Conservation (phyloP, 1,139 yeast species). For the Tardiomyces blankii region DNA sequence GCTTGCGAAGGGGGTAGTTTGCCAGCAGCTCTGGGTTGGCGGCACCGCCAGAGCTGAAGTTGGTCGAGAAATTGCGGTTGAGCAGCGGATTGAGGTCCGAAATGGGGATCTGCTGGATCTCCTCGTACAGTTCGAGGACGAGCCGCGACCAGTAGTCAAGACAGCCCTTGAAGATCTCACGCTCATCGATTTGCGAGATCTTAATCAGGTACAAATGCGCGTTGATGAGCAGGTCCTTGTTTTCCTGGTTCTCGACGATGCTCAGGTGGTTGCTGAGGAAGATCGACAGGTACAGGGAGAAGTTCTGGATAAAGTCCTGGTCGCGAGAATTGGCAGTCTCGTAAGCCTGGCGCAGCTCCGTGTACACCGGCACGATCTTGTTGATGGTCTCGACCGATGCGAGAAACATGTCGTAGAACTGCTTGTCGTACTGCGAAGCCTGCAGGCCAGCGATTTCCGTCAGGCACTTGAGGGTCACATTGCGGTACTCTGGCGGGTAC, state of each 20-base stretch:
- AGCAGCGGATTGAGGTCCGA: slow-evolving; percentile 62
- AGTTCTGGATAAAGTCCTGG: slow-evolving; percentile 90
- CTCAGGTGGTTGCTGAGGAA: slow-evolving; percentile 68
- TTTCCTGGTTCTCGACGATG: slow-evolving; percentile 57
- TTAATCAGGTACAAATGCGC: slow-evolving; percentile 77
- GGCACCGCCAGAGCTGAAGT: slow-evolving; percentile 55
- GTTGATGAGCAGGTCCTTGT: slow-evolving; percentile 50
- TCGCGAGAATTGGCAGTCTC: slow-evolving; percentile 68
- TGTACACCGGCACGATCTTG: slow-evolving; percentile 58
- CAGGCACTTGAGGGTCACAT: slow-evolving; percentile 77
- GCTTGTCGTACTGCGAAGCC: slow-evolving; percentile 52
- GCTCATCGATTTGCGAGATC: slow-evolving; percentile 83
- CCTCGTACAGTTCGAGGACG: slow-evolving; percentile 71
- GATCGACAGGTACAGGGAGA: slow-evolving; percentile 86
- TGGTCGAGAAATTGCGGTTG: slow-evolving; percentile 51
- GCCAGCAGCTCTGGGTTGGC: slow-evolving; percentile 72
- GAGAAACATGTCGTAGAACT: slow-evolving; percentile 61
- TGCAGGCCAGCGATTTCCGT: slow-evolving; percentile 75
- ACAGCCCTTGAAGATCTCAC: slow-evolving; percentile 91
- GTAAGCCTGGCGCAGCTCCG: slow-evolving; percentile 67
- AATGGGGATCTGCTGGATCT: slow-evolving; percentile 70
- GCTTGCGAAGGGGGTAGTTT: slow-evolving; percentile 74
- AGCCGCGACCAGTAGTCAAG: slow-evolving; percentile 88
- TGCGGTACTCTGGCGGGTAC: slow-evolving; percentile 70
- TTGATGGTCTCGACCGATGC: slow-evolving; percentile 63